Percentiles rank a stretch among this genome's conserved stretches.
These are phyloP conservation scores for Albugo laibachii DNA, from an alignment of 352 stramenopile species.

Conservation along the genomic window DNA sequence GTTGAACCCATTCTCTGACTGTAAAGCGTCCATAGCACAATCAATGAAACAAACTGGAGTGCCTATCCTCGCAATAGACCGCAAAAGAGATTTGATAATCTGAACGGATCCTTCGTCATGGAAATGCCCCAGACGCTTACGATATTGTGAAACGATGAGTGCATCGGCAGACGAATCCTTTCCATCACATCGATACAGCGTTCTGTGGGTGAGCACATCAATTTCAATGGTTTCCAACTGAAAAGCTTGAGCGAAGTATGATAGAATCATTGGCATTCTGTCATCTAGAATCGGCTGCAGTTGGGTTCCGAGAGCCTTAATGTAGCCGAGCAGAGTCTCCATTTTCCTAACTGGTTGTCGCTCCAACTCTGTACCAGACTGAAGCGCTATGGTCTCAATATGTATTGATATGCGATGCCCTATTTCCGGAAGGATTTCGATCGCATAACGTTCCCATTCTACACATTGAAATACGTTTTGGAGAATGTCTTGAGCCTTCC, in stretches of 20 bases:
- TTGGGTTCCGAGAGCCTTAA: conserved; percentile 19
- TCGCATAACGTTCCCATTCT: conserved; percentile 25
- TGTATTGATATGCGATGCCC: conserved; percentile 48
- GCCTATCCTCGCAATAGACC: conserved; percentile 18
- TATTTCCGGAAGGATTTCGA: conserved; percentile 36
- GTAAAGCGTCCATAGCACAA: conserved; percentile 26
- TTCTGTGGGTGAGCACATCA: conserved; percentile 33
- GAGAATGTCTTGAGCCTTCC: conserved; percentile 5
- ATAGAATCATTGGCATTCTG: conserved; percentile 24
- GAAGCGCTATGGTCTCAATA: conserved; percentile 37
- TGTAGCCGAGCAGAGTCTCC: conserved; percentile 48
- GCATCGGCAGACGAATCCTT: background rate
- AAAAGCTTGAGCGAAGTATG: conserved; percentile 21
- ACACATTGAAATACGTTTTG: conserved; percentile 5
- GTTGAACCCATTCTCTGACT: background rate
- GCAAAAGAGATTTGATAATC: conserved; percentile 22
- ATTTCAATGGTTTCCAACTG: conserved; percentile 51
- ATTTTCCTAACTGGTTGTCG: conserved; percentile 29
- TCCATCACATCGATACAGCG: background rate
- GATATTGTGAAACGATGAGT: conserved; percentile 47
- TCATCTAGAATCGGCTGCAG: conserved; percentile 29
- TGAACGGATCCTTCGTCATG: conserved; percentile 41
- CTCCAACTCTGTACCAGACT: conserved; percentile 40
- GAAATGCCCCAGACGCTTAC: conserved; percentile 54
- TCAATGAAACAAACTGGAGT: conserved; percentile 50